Base-by-base conservation (phyloP, 1,139 yeast species). In the Pichia sp. region DNA sequence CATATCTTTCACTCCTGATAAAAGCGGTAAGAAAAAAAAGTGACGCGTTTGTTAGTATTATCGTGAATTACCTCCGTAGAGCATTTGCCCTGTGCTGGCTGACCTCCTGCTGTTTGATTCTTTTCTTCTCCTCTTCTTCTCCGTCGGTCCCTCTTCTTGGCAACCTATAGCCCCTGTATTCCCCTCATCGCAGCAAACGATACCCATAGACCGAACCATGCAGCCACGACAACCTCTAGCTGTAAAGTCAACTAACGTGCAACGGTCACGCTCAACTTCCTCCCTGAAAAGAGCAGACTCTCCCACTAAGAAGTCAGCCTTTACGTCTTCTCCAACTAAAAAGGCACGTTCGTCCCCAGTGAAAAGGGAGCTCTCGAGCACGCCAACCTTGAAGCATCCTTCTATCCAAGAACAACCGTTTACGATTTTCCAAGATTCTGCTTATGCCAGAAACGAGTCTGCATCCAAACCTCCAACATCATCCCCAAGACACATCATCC, bases 371-470 rank as follows among this genome's bases (percentile, higher is more conserved):
- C 40, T 36, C 3, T 16, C 40, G 14, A 36, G 7, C 50, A 51
- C 36, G 31, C 49, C 16, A 48, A 38, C 36, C 5, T 46, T 20
- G 29, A 45, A 20, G 4, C 49, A 16, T n/a, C 52, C 51, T 20
- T 33, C 40, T 40, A 24, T 40, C 5, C 8, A 20, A 16, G 40
- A 29, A 8, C 10, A 16, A 12, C 17, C 45, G 20, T 56, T 56
- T 17, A 46, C 48, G 0, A 55, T 57, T 6, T 57, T 48, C 29
- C 50, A 50, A n/a, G 59, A 57, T 29, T 9, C 36, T 16, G 8
- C 49, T 3, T 46, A 33, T 16, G 9, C 29, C 10, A 46, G 41
- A 46, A n/a, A 24, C 3, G 20, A 30, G 10, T 5, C 12, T 16
- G 14, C 30, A 4, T 48, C 50, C 7, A 12, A 41, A 33, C 20